Evolutionary conservation across 345 rosid species (phyloP).

Genomic region (Mallotus nudiflorus): DNA sequence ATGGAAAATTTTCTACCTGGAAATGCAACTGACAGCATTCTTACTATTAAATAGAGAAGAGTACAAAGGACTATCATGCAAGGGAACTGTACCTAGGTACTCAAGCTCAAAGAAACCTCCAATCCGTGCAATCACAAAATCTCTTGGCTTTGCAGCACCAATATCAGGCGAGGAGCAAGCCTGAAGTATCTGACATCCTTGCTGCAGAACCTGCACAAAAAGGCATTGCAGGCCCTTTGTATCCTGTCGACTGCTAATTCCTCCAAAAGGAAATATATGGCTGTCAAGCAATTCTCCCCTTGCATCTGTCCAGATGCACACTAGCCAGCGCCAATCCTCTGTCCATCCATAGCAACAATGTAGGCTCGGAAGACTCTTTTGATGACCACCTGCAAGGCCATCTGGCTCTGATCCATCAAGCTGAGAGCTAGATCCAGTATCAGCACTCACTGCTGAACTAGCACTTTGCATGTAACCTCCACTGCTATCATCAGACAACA

Average conservation of each 20-base stretch:
- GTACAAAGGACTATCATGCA: conserved; percentile 2
- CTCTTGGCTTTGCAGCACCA: conserved; percentile 80
- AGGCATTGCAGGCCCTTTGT: conserved; percentile 98
- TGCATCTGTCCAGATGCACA: conserved; percentile 99
- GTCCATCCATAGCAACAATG: conserved; percentile 99
- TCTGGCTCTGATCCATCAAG: conserved; percentile 68
- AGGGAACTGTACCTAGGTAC: conserved; percentile 66
- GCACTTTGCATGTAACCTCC: conserved; percentile 60
- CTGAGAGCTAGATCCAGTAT: conserved; percentile 66
- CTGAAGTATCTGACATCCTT: conserved; percentile 96
- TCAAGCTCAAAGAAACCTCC: conserved; percentile 97
- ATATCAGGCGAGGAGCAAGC: conserved; percentile 77
- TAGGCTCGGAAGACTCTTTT: conserved; percentile 71
- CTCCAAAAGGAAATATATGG: conserved; percentile 97
- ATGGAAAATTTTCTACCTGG: background rate
- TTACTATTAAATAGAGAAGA: background rate
- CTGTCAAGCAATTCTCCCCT: conserved; percentile 98
- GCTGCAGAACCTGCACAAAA: conserved; percentile 94
- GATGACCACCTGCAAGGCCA: conserved; percentile 46
- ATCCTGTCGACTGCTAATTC: conserved; percentile 98
- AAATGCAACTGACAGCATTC: background rate
- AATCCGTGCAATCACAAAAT: conserved; percentile 83
- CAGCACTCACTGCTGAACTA: conserved; percentile 56
- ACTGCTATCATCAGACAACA: conserved; percentile 56
- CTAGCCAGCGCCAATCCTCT: conserved; percentile 99